phyloP scores from a whole-genome alignment of 441 rosid species.

The Populus tomentosa region DNA sequence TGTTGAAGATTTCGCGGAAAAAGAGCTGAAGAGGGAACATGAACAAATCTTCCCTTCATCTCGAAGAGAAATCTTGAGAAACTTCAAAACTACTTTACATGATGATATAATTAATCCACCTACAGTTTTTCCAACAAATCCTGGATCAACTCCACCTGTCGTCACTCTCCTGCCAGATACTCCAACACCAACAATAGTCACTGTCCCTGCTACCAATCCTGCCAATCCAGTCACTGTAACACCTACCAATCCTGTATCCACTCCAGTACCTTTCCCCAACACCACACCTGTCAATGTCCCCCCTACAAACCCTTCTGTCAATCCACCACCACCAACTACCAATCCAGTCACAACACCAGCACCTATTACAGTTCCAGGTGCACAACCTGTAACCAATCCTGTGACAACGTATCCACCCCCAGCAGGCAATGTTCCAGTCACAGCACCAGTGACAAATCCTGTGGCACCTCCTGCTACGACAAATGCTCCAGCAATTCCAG shows the following conservation, averaged over 20 bases:
- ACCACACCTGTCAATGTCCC: conserved; percentile 22
- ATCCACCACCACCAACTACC: conserved; percentile 29
- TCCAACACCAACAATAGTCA: conserved; percentile 45
- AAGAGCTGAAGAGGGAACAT: conserved; percentile 6
- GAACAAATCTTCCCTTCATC: conserved; percentile 24
- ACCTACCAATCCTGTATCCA: conserved; percentile 34
- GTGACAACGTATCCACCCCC: conserved; percentile 71
- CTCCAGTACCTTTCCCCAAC: conserved; percentile 21
- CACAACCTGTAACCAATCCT: conserved; percentile 53
- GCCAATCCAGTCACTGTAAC: conserved; percentile 48
- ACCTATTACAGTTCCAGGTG: conserved; percentile 49
- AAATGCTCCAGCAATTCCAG: conserved; percentile 59
- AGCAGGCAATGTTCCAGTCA: conserved; percentile 42
- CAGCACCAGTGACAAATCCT: conserved; percentile 41
- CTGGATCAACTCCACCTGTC: conserved; percentile 36
- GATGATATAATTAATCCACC: conserved; percentile 41
- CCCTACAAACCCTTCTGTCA: conserved; percentile 24
- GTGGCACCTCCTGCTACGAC: conserved; percentile 55
- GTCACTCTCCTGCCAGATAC: conserved; percentile 26
- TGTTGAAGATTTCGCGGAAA: conserved; percentile 16
- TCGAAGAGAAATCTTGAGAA: conserved; percentile 30
- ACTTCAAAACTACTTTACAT: conserved; percentile 24
- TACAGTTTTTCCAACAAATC: conserved; percentile 37
- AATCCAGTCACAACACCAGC: conserved; percentile 42
- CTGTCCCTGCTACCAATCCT: conserved; percentile 54